phyloP scores from a whole-genome alignment of 225 moss, liverwort and hornwort species.

The Lunularia cruciata region DNA sequence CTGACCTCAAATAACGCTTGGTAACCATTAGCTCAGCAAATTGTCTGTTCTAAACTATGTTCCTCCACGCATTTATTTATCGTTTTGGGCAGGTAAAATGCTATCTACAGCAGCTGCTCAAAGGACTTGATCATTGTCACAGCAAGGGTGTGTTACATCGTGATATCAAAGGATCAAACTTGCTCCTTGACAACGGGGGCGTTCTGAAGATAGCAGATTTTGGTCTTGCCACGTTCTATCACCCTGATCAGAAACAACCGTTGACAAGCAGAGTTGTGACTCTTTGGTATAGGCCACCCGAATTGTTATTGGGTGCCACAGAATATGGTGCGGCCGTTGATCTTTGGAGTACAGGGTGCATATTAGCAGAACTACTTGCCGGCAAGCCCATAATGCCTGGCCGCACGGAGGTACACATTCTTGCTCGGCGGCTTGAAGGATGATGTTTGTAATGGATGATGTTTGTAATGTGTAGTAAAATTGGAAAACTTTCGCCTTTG shows the following conservation, averaged over 20 bases:
- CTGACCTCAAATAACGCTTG: too few relatives aligned
- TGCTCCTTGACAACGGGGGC: conserved; percentile 90
- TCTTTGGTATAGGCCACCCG: conserved; percentile 97
- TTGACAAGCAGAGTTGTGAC: conserved; percentile 97
- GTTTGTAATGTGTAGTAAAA: too few relatives aligned
- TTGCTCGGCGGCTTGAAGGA: too few relatives aligned
- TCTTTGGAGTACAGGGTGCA: conserved; percentile 99
- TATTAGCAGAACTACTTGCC: conserved; percentile 90
- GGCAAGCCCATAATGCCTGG: conserved; percentile 99
- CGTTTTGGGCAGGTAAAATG: conserved; percentile 81
- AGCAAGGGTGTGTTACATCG: conserved; percentile 93
- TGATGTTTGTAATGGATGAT: too few relatives aligned
- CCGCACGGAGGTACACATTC: conserved; percentile 75
- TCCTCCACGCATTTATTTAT: too few relatives aligned
- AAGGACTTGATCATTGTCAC: conserved; percentile 96
- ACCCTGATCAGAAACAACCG: conserved; percentile 97
- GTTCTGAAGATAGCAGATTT: conserved; percentile 96
- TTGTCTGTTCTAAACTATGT: too few relatives aligned
- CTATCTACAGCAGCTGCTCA: conserved; percentile 90
- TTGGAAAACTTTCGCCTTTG: too few relatives aligned
- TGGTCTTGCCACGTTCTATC: conserved; percentile 95
- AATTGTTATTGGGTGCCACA: conserved; percentile 91
- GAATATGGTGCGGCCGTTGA: conserved; percentile 99
- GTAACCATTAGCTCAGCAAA: too few relatives aligned
- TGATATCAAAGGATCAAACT: conserved; percentile 95